Evolutionary conservation across 768 basidiomycete species (phyloP), one percentile per base, ranked within the genome.

Genomic region (Galerina sulciceps): DNA sequence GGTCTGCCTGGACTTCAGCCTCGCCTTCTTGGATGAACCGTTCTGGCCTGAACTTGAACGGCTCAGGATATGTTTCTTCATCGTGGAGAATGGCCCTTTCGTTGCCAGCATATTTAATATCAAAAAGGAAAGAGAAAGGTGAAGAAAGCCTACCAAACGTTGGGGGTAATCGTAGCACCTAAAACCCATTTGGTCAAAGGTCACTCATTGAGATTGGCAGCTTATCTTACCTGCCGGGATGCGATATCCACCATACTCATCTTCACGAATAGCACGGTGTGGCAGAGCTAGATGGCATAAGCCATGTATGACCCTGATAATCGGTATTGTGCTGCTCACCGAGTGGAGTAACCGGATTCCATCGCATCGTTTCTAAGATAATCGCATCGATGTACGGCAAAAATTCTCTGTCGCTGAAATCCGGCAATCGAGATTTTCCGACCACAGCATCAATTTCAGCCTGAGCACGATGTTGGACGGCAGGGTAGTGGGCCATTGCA

Each of bases 41-140:
- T 59, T 86, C 83, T 6, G 88, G 86, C 22, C 78, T 75, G 71
- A 87, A 87, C 6, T 64, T 62, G 55, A 76, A 76, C 4, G 87
- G 79, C 35, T 86, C 76, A 6, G 79, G 78, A 69, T 85, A 88
- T 41, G 75, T 71, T 2, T 62, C 67, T 52, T 79, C 77, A 64
- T 88, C 82, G 54, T 84, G 85, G 15, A 79, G 73, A 36, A 81
- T 79, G 6, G 73, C 77, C 78, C 79, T 69, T 41, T 11, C 23
- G 22, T 9, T 18, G 38, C 50, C n/a, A 23, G 6, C 1, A 57
- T 14, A 17, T 9, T 26, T 37, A 35, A 26, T 10, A 52, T 0
- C 22, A 15, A 10, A 17, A 23, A 43, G 40, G 20, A 37, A n/a
- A 36, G 36, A 26, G 18, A 15, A 26, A 15, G 41, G 52, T 11